A percentile compares a stretch with the other conserved stretches of the same genome.
Evolutionary conservation across 805 yeast species (phyloP).

Genomic region (Maudiozyma serrabonitensis): DNA sequence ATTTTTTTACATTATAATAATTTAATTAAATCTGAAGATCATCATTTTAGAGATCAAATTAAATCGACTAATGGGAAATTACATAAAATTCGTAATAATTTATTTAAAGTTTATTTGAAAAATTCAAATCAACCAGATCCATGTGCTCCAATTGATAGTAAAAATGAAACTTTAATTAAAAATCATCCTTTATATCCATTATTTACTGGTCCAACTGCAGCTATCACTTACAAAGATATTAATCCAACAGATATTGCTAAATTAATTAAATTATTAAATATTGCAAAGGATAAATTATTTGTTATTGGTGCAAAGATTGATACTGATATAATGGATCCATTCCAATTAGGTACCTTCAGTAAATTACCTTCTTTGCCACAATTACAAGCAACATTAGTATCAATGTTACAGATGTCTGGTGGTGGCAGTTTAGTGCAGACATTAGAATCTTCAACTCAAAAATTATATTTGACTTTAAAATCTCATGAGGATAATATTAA

Average conservation of each 20-base stretch:
- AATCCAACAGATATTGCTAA: conserved; percentile 61
- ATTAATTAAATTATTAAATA: conserved; percentile 52
- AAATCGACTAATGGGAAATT: conserved; percentile 57
- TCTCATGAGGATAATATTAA: conserved; percentile 40
- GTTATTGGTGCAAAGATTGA: conserved; percentile 83
- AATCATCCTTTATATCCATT: conserved; percentile 63
- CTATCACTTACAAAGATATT: conserved; percentile 54
- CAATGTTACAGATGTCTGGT: conserved; percentile 70
- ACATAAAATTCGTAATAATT: conserved; percentile 54
- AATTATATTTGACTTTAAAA: conserved; percentile 66
- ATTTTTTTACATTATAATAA: conserved; percentile 82
- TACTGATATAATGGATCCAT: conserved; percentile 38
- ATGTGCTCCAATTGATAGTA: conserved; percentile 36
- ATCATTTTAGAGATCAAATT: conserved; percentile 51
- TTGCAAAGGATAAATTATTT: conserved; percentile 65
- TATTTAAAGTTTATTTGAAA: conserved; percentile 70
- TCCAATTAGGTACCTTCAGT: conserved; percentile 53
- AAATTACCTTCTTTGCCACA: conserved; percentile 61
- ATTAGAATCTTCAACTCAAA: conserved; percentile 56
- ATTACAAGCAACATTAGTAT: conserved; percentile 73
- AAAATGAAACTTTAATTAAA: conserved; percentile 28
- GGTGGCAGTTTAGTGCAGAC: conserved; percentile 87
- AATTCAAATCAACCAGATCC: conserved; percentile 68
- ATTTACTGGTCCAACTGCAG: conserved; percentile 79
- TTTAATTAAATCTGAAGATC: conserved; percentile 59